Evolutionary conservation across 805 yeast genomes (phyloP).

Genomic region (Pichia paraexigua): DNA sequence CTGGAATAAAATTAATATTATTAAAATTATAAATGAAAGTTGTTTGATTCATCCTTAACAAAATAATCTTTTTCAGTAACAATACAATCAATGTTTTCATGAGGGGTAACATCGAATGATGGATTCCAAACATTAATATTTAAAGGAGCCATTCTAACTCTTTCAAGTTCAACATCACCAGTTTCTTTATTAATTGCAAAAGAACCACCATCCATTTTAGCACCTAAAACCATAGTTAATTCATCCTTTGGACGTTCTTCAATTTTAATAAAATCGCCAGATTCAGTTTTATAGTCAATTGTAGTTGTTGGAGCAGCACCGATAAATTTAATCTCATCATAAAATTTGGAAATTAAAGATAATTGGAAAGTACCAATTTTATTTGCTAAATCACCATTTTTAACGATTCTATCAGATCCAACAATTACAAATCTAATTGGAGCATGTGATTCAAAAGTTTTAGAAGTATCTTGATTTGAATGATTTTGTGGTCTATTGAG

Average conservation of each 20-base stretch:
- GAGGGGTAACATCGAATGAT: conserved; percentile 90
- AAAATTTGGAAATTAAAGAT: conserved; percentile 60
- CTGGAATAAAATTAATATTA: not conserved
- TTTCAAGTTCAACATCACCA: conserved; percentile 27
- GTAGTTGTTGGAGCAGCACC: conserved; percentile 97
- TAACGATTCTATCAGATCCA: conserved; percentile 92
- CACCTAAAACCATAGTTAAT: conserved; percentile 70
- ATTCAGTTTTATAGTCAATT: conserved; percentile 56
- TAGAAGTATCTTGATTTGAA: conserved; percentile 14
- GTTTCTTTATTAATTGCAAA: conserved; percentile 24
- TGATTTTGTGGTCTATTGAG: conserved; percentile 22
- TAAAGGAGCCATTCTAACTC: conserved; percentile 78
- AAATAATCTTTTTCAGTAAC: conserved; percentile 72
- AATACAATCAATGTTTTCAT: conserved; percentile 73
- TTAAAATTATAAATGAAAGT: conserved; percentile 31
- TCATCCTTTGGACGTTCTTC: conserved; percentile 84
- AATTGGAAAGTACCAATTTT: conserved; percentile 93
- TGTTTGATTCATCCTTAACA: conserved; percentile 42
- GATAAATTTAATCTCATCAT: conserved; percentile 65
- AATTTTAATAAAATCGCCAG: conserved; percentile 72
- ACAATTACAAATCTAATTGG: conserved; percentile 86
- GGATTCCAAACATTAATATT: conserved; percentile 92
- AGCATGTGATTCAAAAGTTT: conserved; percentile 29
- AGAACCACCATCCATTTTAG: conserved; percentile 32
- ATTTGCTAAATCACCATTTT: conserved; percentile 93